A percentile compares a stretch with the other conserved stretches of the same genome.
phyloP scores from a whole-genome alignment of 2,329 filamentous ascomycete species.

The Ceratocystis eucalypticola region DNA sequence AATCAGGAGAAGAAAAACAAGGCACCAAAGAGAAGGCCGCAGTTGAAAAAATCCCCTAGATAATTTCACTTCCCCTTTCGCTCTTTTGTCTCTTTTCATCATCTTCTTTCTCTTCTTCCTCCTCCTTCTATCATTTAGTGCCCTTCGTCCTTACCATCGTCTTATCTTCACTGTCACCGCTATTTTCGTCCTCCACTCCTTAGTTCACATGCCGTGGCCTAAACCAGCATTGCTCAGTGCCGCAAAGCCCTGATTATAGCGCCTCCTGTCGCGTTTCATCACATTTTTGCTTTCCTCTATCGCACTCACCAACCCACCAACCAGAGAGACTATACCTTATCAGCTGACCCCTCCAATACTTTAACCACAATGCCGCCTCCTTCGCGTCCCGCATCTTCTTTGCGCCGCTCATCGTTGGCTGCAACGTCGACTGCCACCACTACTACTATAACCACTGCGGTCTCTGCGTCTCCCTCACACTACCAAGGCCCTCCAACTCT shows the following conservation, averaged over 20 bases:
- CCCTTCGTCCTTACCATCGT: too few relatives aligned
- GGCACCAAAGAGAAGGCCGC: neutral
- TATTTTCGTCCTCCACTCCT: constrained; percentile 1
- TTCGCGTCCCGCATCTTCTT: constrained; percentile 10
- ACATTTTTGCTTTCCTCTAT: neutral
- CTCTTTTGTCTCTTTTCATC: neutral
- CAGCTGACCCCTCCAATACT: neutral
- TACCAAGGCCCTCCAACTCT: neutral
- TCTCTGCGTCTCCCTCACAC: constrained; percentile 20
- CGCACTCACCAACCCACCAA: too few relatives aligned
- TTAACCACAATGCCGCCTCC: constrained; percentile 9
- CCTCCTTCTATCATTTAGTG: neutral
- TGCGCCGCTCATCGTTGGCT: constrained; percentile 16
- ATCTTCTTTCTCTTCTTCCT: neutral
- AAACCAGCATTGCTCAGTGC: neutral
- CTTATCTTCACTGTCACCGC: neutral
- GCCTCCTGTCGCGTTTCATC: neutral
- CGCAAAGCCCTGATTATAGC: constrained; percentile 8
- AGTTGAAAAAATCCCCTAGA: neutral
- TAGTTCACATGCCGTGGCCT: neutral
- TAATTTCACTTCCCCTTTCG: neutral
- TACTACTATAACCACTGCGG: neutral
- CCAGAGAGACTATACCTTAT: neutral
- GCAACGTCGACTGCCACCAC: constrained; percentile 20
- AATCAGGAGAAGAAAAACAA: constrained; percentile 3